Base-by-base conservation (phyloP, 2,329 filamentous ascomycete genomes). In the Epicoccum nigrum region DNA sequence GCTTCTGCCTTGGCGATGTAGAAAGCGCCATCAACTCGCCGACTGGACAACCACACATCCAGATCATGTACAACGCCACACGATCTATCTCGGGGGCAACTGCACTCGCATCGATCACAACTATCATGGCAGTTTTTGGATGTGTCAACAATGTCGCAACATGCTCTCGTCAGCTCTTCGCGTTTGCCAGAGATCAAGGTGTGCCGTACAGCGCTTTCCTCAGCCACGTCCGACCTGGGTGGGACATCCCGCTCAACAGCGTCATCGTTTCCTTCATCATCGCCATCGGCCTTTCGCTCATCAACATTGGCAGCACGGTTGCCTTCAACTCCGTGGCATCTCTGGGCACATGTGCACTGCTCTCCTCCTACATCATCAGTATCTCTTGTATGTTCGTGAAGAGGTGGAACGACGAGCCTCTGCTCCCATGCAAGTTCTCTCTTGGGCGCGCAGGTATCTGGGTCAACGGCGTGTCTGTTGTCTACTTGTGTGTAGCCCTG, bases 361-460 rank as follows among this genome's bases (percentile, higher is more conserved):
- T 68, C 12, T 63, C 63, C 0, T 68, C 64, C 2, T 68, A 68
- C 55, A 58, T 65, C 33, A 62, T 82, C 9, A 77, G 77, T 2
- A 80, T 81, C 41, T 70, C 68, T 11, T 81, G 78, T 58, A 68
- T 81, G 11, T 63, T 78, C 13, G 56, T 76, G 12, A 78, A 77
- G 51, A 73, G 78, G 3, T 64, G 78, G 50, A 71, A 70, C 7
- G 62, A 65, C 1, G 71, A 80, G 41, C 55, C 69, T 2, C 71
- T 81, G 2, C 75, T 79, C 1, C 71, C 67, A 64, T 25, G 76
- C 67, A 42, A 44, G 21, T 44, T 44, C 71, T 73, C 69, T 28
- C 11, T 70, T 82, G 80, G 7, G 12, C 68, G 65, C 21, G 76
- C 67, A 40, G 77, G 79, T 2, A 63, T 79, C 42, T 63, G 67